Conservation (phyloP, 495 filamentous ascomycete species). For the Talaromyces stipitatus region DNA sequence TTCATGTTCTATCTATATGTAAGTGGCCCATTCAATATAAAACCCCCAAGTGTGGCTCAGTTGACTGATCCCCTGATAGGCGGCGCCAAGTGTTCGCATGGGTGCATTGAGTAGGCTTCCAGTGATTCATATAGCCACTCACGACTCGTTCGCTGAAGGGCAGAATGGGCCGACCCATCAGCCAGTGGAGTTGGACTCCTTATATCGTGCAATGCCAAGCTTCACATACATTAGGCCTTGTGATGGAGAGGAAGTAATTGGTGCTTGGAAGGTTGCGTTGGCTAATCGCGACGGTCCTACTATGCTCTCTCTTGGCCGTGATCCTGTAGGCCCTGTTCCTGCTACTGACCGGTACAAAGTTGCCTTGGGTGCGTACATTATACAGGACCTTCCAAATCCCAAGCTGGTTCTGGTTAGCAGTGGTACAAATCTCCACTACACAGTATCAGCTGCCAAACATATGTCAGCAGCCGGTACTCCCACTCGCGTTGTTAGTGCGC, state of each 20-base stretch:
- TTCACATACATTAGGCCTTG: slow-evolving; percentile 39
- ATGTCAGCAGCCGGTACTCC: not conserved
- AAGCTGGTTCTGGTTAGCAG: slow-evolving; percentile 27
- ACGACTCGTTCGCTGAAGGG: slow-evolving; percentile 42
- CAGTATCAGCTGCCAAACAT: slow-evolving; percentile 13
- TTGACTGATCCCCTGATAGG: slow-evolving; percentile 8
- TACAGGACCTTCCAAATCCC: slow-evolving; percentile 15
- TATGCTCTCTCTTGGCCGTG: slow-evolving; percentile 27
- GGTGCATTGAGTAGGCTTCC: slow-evolving; percentile 38
- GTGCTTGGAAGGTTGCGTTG: slow-evolving; percentile 37
- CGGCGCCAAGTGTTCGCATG: slow-evolving; percentile 43
- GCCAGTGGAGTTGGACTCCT: slow-evolving; percentile 37
- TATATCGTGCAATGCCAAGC: slow-evolving; percentile 47
- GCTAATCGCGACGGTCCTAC: slow-evolving; percentile 17
- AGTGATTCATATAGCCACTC: slow-evolving; percentile 45
- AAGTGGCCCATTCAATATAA: not conserved
- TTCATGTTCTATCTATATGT: slow-evolving; percentile 44
- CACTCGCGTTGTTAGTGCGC: slow-evolving; percentile 11
- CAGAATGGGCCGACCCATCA: slow-evolving; percentile 50
- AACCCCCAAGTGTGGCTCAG: not conserved
- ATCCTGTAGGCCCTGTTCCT: slow-evolving; percentile 16
- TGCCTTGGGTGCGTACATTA: slow-evolving; percentile 26
- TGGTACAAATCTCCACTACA: slow-evolving; percentile 25
- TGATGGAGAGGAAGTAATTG: slow-evolving; percentile 40
- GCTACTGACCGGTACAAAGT: slow-evolving; percentile 19